Percentiles rank a stretch among this genome's conserved stretches.
These are phyloP conservation scores for Liquidambar formosana DNA, from an alignment of 164 flowering plant species.

Conservation along the genomic window DNA sequence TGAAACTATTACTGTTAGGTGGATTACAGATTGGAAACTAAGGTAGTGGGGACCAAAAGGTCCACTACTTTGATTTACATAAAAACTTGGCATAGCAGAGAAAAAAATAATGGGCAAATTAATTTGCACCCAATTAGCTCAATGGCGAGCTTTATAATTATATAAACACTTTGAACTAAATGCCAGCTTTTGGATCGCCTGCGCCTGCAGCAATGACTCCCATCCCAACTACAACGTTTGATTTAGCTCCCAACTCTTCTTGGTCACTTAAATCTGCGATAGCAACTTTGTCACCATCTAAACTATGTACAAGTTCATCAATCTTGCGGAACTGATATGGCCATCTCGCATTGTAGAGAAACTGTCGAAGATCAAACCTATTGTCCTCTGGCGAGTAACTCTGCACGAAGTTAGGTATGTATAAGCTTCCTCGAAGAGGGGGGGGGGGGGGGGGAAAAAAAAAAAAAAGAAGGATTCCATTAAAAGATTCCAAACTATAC, in stretches of 20 bases:
- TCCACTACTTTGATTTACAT: no score
- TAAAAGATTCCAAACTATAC: no score
- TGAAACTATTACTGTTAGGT: no score
- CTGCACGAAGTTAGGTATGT: constrained; percentile 43
- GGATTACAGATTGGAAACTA: no score
- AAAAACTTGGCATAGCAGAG: no score
- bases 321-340: constrained; percentile 93
- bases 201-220: constrained; percentile 82
- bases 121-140: not conserved
- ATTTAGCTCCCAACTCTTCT: constrained; percentile 22
- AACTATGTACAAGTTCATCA: constrained; percentile 68
- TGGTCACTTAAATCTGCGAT: constrained; percentile 22
- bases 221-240: constrained; percentile 54
- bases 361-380: constrained; percentile 91
- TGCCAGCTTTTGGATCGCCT: constrained; percentile 75
- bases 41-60: no score
- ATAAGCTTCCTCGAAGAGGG: not conserved
- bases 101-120: not conserved
- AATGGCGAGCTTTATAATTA: not conserved
- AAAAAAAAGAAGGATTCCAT: not conserved
- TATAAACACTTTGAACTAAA: constrained; percentile 20
- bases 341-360: constrained; percentile 90
- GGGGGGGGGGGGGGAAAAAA: not conserved
- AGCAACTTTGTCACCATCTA: constrained; percentile 43
- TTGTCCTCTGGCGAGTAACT: constrained; percentile 98